Conservation (phyloP, 257 asterid species). For the Rehmannia glutinosa region DNA sequence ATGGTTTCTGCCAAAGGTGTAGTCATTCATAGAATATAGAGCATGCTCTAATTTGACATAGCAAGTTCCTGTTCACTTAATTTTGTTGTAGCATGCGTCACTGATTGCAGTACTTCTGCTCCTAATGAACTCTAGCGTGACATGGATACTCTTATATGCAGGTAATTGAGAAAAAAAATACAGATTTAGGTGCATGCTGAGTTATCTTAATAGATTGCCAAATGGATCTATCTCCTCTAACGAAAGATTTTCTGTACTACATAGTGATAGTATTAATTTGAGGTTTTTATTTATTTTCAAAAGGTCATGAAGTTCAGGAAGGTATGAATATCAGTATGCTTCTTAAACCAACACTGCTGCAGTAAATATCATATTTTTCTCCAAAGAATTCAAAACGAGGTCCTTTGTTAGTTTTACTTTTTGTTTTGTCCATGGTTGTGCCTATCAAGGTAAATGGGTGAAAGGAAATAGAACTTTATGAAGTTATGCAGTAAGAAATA, state of each 20-base stretch:
- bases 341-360: neutral
- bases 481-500: neutral
- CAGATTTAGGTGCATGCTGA: neutral
- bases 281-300: neutral
- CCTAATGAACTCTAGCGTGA: neutral
- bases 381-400: too few species aligned
- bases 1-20: slow-evolving; percentile 14
- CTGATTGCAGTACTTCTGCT: neutral
- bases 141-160: neutral
- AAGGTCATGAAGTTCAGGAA: neutral
- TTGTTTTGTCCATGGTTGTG: neutral
- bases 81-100: neutral
- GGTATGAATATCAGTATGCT: neutral
- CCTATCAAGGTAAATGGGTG: neutral
- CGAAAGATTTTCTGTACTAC: neutral
- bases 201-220: slow-evolving; percentile 4
- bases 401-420: neutral
- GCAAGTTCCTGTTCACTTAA: neutral
- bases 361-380: too few species aligned
- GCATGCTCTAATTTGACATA: neutral
- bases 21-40: neutral
- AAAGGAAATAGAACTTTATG: neutral
- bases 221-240: neutral
- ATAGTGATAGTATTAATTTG: neutral
- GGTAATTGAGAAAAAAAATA: neutral